A percentile compares a stretch with the other conserved stretches of the same genome.
Conservation (phyloP, 75 land plant species). For the Ceratopteris richardii region DNA sequence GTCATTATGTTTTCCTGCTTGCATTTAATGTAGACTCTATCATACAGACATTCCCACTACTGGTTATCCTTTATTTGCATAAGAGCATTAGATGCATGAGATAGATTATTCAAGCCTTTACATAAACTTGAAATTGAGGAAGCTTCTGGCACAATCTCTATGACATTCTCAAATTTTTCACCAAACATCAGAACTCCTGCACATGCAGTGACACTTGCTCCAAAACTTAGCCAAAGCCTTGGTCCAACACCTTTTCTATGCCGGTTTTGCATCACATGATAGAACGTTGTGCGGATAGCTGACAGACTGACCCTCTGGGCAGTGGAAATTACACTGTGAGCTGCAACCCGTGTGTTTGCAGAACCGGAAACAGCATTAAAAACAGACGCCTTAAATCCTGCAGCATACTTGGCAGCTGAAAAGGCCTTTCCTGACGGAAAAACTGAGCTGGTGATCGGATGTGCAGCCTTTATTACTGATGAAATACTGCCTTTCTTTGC, state of each 20-base stretch:
- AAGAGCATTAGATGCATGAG: constrained; percentile 36
- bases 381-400: constrained; percentile 26
- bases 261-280: constrained; percentile 74
- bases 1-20: too few species aligned
- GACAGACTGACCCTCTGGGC: constrained; percentile 62
- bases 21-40: constrained; percentile 30
- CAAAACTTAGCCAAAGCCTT: constrained; percentile 64
- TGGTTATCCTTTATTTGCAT: constrained; percentile 22
- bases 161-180: constrained; percentile 74
- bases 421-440: constrained; percentile 23
- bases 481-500: constrained; percentile 41
- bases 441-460: constrained; percentile 37
- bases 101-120: constrained; percentile 61
- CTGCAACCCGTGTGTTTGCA: constrained; percentile 49
- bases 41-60: constrained; percentile 43
- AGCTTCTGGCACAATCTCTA: constrained; percentile 54
- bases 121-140: constrained; percentile 65
- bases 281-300: constrained; percentile 84
- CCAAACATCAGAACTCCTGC: constrained; percentile 61
- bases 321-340: constrained; percentile 66
- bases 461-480: constrained; percentile 41
- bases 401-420: constrained; percentile 20
- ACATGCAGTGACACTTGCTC: constrained; percentile 68
- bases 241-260: constrained; percentile 30
- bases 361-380: constrained; percentile 51